These are phyloP conservation scores for Asterophora lycoperdoides DNA, from an alignment of 768 basidiomycete species.

Conservation along the genomic window DNA sequence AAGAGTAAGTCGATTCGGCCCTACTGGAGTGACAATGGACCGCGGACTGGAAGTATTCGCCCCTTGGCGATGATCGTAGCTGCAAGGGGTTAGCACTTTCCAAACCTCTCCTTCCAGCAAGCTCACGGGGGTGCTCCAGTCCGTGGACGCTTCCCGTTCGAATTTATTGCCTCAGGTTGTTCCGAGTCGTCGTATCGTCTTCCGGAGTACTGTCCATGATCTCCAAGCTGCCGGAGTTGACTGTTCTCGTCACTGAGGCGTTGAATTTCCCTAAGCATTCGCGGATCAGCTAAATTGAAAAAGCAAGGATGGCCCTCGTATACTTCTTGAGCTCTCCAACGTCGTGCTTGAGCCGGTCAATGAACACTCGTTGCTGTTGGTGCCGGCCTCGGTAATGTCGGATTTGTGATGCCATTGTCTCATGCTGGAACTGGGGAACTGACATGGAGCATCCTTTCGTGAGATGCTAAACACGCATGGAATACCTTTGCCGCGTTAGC, in stretches of 20 bases:
- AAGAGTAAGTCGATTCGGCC: conserved; percentile 64
- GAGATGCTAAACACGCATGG: not conserved
- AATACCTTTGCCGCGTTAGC: conserved; percentile 66
- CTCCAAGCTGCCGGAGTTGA: conserved; percentile 36
- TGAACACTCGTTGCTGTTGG: conserved; percentile 47
- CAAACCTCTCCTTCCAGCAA: not conserved
- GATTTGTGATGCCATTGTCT: conserved; percentile 65
- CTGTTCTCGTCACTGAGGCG: conserved; percentile 46
- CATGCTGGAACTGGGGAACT: conserved; percentile 66
- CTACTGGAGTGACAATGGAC: conserved; percentile 49
- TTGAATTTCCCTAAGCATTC: conserved; percentile 41
- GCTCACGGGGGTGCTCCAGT: conserved; percentile 40
- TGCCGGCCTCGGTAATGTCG: conserved; percentile 57
- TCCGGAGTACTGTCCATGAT: conserved; percentile 16
- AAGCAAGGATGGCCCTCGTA: conserved; percentile 6
- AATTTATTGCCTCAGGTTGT: conserved; percentile 40
- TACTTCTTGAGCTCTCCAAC: conserved; percentile 57
- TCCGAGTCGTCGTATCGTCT: conserved; percentile 19
- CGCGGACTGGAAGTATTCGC: conserved; percentile 55
- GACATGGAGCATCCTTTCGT: not conserved
- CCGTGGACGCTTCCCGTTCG: conserved; percentile 66
- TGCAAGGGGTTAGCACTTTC: conserved; percentile 12
- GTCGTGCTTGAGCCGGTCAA: conserved; percentile 52
- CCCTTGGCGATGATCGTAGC: conserved; percentile 19
- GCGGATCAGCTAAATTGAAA: conserved; percentile 4